These are phyloP conservation scores for Xylaria grammica DNA, from an alignment of 495 filamentous ascomycete genomes.

Conservation along the genomic window DNA sequence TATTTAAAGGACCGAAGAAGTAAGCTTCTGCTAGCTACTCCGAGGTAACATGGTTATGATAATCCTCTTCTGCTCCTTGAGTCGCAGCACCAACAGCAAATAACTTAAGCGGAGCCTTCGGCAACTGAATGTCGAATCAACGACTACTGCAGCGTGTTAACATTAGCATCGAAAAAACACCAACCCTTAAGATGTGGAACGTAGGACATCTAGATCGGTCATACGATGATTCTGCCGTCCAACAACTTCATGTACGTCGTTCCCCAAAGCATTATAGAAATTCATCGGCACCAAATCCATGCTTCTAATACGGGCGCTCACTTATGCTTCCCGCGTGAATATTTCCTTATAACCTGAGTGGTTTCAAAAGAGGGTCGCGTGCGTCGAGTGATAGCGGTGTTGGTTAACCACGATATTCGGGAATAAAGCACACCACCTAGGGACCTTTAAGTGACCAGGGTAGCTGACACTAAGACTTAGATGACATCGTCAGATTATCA, in stretches of 20 bases:
- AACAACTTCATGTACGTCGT: conserved; percentile 33
- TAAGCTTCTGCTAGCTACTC: conserved; percentile 14
- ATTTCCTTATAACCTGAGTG: not conserved
- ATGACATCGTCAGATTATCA: conserved; percentile 33
- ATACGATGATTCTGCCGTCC: conserved; percentile 28
- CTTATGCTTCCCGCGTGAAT: not conserved
- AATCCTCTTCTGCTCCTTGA: conserved; percentile 15
- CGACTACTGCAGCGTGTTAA: conserved; percentile 1
- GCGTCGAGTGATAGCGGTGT: not conserved
- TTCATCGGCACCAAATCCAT: not conserved
- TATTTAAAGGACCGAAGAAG: conserved; percentile 23
- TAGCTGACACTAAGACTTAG: conserved; percentile 27
- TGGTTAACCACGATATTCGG: not conserved
- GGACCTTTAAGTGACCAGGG: not conserved
- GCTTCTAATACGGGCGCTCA: not conserved
- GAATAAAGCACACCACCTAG: not conserved
- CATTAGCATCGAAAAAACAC: conserved; percentile 15
- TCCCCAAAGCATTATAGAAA: conserved; percentile 26
- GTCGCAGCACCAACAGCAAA: conserved; percentile 18
- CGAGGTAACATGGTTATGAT: conserved; percentile 15
- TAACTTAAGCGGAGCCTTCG: conserved; percentile 2
- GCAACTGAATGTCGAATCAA: not conserved
- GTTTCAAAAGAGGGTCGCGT: not conserved
- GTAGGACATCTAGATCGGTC: conserved; percentile 30
- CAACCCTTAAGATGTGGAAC: conserved; percentile 30